Evolutionary conservation across 768 basidiomycete genomes (phyloP), one percentile per base, ranked within the genome.

Genomic region (Lentinus brumalis): DNA sequence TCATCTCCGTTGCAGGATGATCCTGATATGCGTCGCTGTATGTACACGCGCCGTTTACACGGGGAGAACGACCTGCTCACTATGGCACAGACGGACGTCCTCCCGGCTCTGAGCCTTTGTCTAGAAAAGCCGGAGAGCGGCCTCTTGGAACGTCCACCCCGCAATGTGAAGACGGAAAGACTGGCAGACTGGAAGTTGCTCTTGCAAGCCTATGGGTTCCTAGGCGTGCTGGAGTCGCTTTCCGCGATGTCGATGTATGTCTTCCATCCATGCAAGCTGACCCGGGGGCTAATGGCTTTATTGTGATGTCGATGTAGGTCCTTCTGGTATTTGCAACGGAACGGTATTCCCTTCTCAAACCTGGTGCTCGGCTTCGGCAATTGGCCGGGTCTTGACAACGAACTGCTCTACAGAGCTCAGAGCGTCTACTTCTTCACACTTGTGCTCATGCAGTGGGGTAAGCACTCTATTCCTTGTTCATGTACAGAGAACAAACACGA

Each of bases 121-220:
- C 75, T 81, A 62, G 85, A 86, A 65, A 77, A 79, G 29, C 85
- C 85, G n/a, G 86, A 87, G 70, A 72, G 76, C 2, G 86, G 83
- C n/a, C 72, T 87, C 5, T 70, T 87, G 9, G 68, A 74, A 5
- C 77, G 83, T 14, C 79, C 79, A 54, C 85, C 86, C 0, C 76
- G 85, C 21, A 76, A 86, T 57, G 75, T 77, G 38, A 81, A 82
- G 69, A 83, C 74, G 46, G 85, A 86, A 52, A 76, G 81, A n/a
- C 75, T 87, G 16, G 83, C 79, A 6, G 76, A 85, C 63, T 74
- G 75, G 73, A 79, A 75, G 53, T 73, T 86, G n/a, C 72, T 86
- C 18, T 62, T 79, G 1, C 86, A 86, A 5, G 84, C 84, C 0
- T 86, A 86, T 66, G 74, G 77, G 8, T 85, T 86, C 72, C 65